These are phyloP conservation scores for Taiozyma onychis DNA, from an alignment of 1,139 yeast species.

Conservation along the genomic window DNA sequence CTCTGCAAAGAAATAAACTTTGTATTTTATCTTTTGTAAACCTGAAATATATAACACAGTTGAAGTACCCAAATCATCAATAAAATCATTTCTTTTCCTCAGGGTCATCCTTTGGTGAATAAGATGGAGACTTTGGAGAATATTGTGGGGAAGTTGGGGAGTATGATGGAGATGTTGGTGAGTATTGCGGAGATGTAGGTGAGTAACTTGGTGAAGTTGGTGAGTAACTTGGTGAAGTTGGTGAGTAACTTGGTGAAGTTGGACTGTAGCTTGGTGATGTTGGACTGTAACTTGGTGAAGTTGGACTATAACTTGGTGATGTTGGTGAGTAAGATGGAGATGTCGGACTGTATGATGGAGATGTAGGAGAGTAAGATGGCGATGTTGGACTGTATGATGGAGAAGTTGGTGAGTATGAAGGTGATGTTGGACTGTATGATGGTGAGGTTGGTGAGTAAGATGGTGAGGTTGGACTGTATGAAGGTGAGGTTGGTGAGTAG, in stretches of 20 bases:
- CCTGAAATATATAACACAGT: slow-evolving; percentile 7
- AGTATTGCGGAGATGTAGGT: slow-evolving; percentile 59
- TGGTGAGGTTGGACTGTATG: slow-evolving; percentile 60
- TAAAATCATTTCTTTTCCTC: slow-evolving; percentile 8
- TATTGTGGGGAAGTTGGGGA: slow-evolving; percentile 67
- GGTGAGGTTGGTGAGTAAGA: slow-evolving; percentile 60
- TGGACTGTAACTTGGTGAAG: slow-evolving; percentile 56
- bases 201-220: slow-evolving; percentile 62
- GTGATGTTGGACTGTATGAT: slow-evolving; percentile 60
- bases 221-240: slow-evolving; percentile 54
- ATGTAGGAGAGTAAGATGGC: slow-evolving; percentile 39
- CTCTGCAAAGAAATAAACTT: not conserved
- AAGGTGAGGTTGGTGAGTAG: slow-evolving; percentile 68
- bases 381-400: slow-evolving; percentile 51
- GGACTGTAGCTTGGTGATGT: slow-evolving; percentile 55
- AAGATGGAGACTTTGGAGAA: slow-evolving; percentile 65
- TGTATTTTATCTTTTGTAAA: not conserved
- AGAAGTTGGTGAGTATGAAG: slow-evolving; percentile 57
- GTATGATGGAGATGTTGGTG: slow-evolving; percentile 70
- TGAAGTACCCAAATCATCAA: not conserved
- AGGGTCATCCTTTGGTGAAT: slow-evolving; percentile 52
- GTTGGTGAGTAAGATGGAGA: slow-evolving; percentile 62
- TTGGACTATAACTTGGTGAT: slow-evolving; percentile 57
- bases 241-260: slow-evolving; percentile 56
- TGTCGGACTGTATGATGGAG: slow-evolving; percentile 67